A percentile compares a stretch with the other conserved stretches of the same genome.
These are phyloP conservation scores for Umbilicus rupestris DNA, from an alignment of 164 flowering plant genomes.

Conservation along the genomic window DNA sequence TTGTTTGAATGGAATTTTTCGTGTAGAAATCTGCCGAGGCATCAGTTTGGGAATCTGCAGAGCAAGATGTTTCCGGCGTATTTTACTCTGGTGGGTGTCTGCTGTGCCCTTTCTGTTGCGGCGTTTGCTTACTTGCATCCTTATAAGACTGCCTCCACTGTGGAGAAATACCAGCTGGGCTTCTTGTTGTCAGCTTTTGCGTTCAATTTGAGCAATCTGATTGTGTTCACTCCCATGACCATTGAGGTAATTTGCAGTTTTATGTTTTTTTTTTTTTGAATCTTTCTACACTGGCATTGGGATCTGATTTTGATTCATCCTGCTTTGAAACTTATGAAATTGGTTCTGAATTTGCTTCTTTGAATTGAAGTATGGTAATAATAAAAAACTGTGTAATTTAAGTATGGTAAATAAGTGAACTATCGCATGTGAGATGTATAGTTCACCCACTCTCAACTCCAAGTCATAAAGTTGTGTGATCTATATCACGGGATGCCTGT, in stretches of 20 bases:
- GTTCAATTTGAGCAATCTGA: slow-evolving; percentile 70
- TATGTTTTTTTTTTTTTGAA: neutral
- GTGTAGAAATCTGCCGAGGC: slow-evolving; percentile 75
- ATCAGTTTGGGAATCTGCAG: slow-evolving; percentile 86
- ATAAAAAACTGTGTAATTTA: no score
- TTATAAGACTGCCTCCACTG: slow-evolving; percentile 51
- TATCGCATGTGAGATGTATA: no score
- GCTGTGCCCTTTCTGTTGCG: slow-evolving; percentile 57
- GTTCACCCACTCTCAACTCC: no score
- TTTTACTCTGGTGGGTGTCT: slow-evolving; percentile 59
- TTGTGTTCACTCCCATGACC: slow-evolving; percentile 95
- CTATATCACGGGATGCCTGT: no score
- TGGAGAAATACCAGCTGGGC: slow-evolving; percentile 84
- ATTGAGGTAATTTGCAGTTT: slow-evolving; percentile 31
- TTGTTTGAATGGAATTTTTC: neutral
- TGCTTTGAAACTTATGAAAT: no score
- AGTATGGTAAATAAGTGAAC: no score
- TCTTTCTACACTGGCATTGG: no score
- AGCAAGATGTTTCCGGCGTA: slow-evolving; percentile 99
- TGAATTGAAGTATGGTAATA: no score
- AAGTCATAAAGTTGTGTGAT: no score
- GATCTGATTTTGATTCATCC: no score
- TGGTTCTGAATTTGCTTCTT: no score
- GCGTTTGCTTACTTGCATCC: slow-evolving; percentile 85
- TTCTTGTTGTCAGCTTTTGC: slow-evolving; percentile 66